These are phyloP conservation scores for Magnaporthales sp. DNA, from an alignment of 2,329 filamentous ascomycete genomes.

Conservation along the genomic window DNA sequence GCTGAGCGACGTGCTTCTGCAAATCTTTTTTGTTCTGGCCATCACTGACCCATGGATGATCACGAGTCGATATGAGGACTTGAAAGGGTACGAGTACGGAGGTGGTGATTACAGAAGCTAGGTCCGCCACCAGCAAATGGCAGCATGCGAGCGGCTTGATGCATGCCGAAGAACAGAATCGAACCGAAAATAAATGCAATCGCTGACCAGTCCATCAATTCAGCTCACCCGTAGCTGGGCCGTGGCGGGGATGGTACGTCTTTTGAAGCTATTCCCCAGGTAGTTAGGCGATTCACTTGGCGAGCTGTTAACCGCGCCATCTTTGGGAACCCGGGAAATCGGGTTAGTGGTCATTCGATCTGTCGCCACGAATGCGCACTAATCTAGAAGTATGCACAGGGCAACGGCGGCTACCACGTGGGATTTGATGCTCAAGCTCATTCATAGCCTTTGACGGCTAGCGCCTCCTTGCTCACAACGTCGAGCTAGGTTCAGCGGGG, in stretches of 20 bases:
- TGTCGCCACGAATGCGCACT: neutral
- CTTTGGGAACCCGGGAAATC: neutral
- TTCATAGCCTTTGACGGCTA: too few species aligned
- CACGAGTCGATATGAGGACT: neutral
- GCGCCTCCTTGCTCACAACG: neutral
- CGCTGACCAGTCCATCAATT: too few species aligned
- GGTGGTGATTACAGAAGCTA: too few species aligned
- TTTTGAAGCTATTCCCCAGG: neutral
- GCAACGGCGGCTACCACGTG: neutral
- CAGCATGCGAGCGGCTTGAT: neutral
- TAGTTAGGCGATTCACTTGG: neutral
- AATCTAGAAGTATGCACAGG: neutral
- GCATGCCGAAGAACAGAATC: neutral
- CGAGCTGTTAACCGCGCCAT: neutral
- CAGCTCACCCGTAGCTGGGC: neutral
- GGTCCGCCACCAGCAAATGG: neutral
- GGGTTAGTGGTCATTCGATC: neutral
- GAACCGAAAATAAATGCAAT: neutral
- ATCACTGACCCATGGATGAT: neutral
- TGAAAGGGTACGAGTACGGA: neutral
- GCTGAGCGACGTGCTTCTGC: neutral
- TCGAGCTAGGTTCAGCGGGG: neutral
- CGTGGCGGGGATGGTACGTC: neutral
- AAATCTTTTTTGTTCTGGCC: neutral
- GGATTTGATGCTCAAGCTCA: too few species aligned